phyloP scores from a whole-genome alignment of 768 basidiomycete species.

The Pisolithus albus region DNA sequence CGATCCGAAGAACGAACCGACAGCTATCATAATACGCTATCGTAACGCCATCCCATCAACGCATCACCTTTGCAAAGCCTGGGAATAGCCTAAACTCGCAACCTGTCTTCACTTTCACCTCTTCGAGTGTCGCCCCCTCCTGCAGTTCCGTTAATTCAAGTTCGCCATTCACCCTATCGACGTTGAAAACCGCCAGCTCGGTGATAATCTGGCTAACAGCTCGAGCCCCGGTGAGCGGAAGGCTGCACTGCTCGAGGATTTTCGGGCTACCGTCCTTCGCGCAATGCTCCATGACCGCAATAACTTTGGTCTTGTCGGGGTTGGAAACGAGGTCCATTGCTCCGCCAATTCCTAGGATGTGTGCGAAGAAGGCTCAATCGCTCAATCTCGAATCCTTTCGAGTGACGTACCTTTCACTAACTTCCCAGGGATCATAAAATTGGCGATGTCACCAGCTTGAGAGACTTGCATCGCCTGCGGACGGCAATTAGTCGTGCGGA shows the following conservation, averaged over 20 bases:
- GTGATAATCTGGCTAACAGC: conserved; percentile 90
- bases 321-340: conserved; percentile 97
- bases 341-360: conserved; percentile 72
- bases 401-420: conserved; percentile 60
- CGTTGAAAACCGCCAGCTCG: conserved; percentile 85
- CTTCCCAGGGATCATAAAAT: conserved; percentile 98
- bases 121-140: conserved; percentile 77
- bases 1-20: too few species aligned
- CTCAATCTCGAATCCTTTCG: background rate
- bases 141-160: conserved; percentile 77
- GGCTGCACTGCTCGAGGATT: conserved; percentile 70
- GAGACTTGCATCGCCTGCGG: conserved; percentile 90
- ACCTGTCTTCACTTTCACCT: conserved; percentile 81
- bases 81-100: conserved; percentile 66
- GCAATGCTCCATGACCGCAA: conserved; percentile 85
- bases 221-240: conserved; percentile 85
- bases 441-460: conserved; percentile 87
- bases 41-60: background rate
- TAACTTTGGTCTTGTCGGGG: conserved; percentile 90
- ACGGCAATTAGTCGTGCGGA: background rate
- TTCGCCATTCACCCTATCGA: conserved; percentile 67
- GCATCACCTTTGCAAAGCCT: conserved; percentile 42
- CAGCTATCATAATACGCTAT: background rate
- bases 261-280: conserved; percentile 88
- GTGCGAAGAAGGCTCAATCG: background rate